Evolutionary conservation across 2,329 filamentous ascomycete species (phyloP), one percentile per base, ranked within the genome.

Genomic region (Chlorencoelia australis): DNA sequence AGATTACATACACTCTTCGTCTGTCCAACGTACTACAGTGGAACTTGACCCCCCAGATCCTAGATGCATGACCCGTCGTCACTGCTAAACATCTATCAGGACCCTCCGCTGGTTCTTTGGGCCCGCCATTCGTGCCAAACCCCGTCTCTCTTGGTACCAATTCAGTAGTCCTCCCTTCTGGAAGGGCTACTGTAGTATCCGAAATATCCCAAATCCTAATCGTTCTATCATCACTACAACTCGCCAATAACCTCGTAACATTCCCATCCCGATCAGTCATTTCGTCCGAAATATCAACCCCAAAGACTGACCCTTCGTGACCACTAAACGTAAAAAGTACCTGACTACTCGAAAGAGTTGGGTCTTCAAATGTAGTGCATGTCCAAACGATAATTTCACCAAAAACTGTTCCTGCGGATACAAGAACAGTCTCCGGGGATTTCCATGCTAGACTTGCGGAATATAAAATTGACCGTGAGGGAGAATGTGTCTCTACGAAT

Each of bases 251-350:
- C 34, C 82, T 68, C 17, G 65, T 62, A 14, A 55, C 55, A 5
- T 52, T 54, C 0, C 62, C 63, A 10, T 61, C 56, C 2, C 56
- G 43, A 15, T 60, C 46, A 5, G 44, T 42, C 14, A 79, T 58
- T 46, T 62, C 54, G 1, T 70, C 63, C 0, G 86, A 94, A 22
- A 96, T 81, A 20, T 77, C 70, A 2, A 98, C 82, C 1, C 86
- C 88, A 48, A 95, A 98, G 18, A 98, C 81, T 1, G 89, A 95
- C 0, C 91, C 91, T 52, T 95, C 87, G 52, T 98, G 91, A 1
- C 76, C 77, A 0, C 66, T 64, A 33, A 81, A 67, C 16, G 73
- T 65, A 39, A 63, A 68, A 4, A 75, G 58, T 14, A 73, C 58
- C 46, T 71, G 62, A 25, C 60, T 61, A 13, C 39, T 40, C 20